A percentile compares a stretch with the other conserved stretches of the same genome.
These are phyloP conservation scores for Themeda triandra DNA, from an alignment of 176 grass and related monocot species.

Conservation along the genomic window DNA sequence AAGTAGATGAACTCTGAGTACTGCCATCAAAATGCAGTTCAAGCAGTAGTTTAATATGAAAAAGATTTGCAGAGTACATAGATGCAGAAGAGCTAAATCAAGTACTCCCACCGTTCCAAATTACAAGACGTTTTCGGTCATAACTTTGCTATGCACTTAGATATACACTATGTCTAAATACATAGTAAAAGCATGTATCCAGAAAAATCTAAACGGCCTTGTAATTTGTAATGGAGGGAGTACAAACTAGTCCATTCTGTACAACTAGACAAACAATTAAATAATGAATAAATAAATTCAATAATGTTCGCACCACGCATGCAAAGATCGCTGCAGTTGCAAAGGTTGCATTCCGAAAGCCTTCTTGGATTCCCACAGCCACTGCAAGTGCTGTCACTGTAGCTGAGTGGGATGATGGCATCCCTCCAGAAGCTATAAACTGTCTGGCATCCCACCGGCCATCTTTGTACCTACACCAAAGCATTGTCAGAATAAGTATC, in stretches of 20 bases:
- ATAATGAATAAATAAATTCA: neutral
- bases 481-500: neutral
- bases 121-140: no score
- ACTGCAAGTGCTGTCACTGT: conserved; percentile 88
- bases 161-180: no score
- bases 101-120: neutral
- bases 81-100: neutral
- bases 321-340: conserved; percentile 77
- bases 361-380: conserved; percentile 82
- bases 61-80: neutral
- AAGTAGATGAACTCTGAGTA: neutral
- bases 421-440: conserved; percentile 89
- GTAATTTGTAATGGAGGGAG: neutral
- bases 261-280: conserved; percentile 5
- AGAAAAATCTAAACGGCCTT: no score
- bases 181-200: no score
- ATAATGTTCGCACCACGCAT: conserved; percentile 52
- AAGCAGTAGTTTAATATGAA: conserved; percentile 6
- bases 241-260: neutral
- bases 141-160: no score
- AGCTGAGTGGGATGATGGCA: conserved; percentile 97
- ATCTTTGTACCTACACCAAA: conserved; percentile 77
- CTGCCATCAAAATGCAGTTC: neutral
- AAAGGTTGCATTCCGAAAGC: conserved; percentile 66
- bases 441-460: conserved; percentile 82